phyloP scores from a whole-genome alignment of 352 stramenopile genomes.

The Blastocystis sp. region DNA sequence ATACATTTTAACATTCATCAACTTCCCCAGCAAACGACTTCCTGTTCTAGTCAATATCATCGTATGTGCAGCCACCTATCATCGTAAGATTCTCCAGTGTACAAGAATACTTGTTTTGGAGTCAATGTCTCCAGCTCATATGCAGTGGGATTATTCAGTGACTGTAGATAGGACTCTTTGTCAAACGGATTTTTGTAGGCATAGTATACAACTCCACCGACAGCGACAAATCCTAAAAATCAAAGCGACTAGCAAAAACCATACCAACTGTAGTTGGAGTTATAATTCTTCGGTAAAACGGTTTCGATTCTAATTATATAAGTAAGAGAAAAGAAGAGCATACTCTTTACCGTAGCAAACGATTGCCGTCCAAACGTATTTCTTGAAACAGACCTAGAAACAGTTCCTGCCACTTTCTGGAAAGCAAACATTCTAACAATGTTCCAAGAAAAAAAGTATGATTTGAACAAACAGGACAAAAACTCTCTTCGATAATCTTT shows the following conservation, averaged over 20 bases:
- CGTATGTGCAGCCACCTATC: conserved; percentile 37
- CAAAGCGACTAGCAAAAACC: neutral
- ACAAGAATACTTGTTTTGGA: conserved; percentile 47
- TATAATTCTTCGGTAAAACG: conserved; percentile 19
- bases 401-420: neutral
- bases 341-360: conserved; percentile 39
- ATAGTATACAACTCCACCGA: conserved; percentile 17
- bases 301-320: neutral
- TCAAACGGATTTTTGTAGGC: conserved; percentile 25
- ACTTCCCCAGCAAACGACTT: conserved; percentile 17
- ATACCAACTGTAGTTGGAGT: conserved; percentile 15
- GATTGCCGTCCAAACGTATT: neutral
- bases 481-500: conserved; percentile 2
- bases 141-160: conserved; percentile 2
- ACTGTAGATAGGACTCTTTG: conserved; percentile 33
- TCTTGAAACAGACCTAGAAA: neutral
- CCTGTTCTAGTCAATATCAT: conserved; percentile 31
- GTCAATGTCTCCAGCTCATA: conserved; percentile 51
- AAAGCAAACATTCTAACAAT: conserved; percentile 10
- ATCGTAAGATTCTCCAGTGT: neutral
- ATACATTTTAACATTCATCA: conserved; percentile 26
- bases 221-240: neutral
- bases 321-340: neutral
- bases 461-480: neutral
- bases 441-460: neutral